Percentiles rank a stretch among this genome's conserved stretches.
These are phyloP conservation scores for Gossypium aridum DNA, from an alignment of 441 rosid genomes.

Conservation along the genomic window DNA sequence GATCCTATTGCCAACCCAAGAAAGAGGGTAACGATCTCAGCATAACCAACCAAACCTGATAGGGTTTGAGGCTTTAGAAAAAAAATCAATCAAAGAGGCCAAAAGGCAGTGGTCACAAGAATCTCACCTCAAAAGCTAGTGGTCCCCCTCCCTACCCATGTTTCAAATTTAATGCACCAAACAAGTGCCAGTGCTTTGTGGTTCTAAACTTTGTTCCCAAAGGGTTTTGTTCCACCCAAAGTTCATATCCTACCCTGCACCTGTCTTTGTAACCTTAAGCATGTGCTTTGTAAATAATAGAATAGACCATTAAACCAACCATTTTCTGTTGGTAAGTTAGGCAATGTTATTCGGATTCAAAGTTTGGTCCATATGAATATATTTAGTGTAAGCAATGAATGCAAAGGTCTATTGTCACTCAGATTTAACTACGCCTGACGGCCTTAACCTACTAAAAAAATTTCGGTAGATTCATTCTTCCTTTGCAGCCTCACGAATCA, in stretches of 20 bases:
- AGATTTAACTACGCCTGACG: neutral
- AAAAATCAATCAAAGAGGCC: neutral
- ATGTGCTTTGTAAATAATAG: neutral
- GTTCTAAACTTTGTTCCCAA: slow-evolving; percentile 1
- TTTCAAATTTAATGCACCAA: neutral
- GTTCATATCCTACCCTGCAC: neutral
- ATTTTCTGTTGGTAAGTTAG: neutral
- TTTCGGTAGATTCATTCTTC: neutral
- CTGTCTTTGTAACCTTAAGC: neutral
- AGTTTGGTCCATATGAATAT: neutral
- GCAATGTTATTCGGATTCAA: neutral
- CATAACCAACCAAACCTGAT: slow-evolving; percentile 8
- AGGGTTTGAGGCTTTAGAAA: neutral
- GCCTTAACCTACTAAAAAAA: neutral
- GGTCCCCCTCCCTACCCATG: slow-evolving; percentile 15
- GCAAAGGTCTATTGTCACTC: neutral
- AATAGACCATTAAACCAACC: neutral
- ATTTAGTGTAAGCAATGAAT: neutral
- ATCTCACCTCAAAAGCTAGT: neutral
- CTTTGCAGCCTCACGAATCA: neutral
- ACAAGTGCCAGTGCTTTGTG: neutral
- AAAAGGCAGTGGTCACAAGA: slow-evolving; percentile 5
- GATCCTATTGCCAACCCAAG: neutral
- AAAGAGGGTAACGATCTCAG: neutral
- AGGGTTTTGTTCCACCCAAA: neutral